A percentile compares a stretch with the other conserved stretches of the same genome.
phyloP scores from a whole-genome alignment of 108 stramenopile genomes.

The Conticribra weissflogii region DNA sequence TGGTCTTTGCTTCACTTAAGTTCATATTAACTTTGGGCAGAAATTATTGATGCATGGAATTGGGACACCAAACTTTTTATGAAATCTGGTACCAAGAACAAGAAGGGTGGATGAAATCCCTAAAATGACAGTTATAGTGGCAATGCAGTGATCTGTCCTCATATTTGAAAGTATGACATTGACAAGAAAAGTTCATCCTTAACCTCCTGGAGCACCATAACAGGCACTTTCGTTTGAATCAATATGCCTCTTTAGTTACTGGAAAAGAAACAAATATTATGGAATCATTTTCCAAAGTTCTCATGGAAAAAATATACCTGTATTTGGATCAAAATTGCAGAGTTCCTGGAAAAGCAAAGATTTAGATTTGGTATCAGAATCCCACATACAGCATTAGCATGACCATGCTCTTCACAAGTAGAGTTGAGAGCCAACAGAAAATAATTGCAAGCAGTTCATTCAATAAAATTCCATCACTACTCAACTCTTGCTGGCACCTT shows the following conservation, averaged over 20 bases:
- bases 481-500: too few relatives aligned
- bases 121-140: not conserved
- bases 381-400: too few relatives aligned
- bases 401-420: too few relatives aligned
- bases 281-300: not conserved
- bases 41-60: conserved; percentile 7
- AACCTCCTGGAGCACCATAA: not conserved
- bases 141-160: not conserved
- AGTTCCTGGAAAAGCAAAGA: too few relatives aligned
- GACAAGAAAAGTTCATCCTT: not conserved
- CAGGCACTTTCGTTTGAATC: not conserved
- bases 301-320: too few relatives aligned
- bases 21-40: not conserved
- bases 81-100: conserved; percentile 7
- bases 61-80: conserved; percentile 7
- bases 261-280: not conserved
- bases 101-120: conserved; percentile 15
- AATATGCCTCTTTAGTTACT: not conserved
- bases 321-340: too few relatives aligned
- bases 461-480: too few relatives aligned
- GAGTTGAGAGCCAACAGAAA: too few relatives aligned
- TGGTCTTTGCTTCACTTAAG: conserved; percentile 3
- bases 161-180: conserved; percentile 13
- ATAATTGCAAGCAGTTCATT: too few relatives aligned
- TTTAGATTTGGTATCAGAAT: too few relatives aligned